Base-by-base conservation (phyloP, 169 alveolate species). In the Eimeria nieschulzi region DNA sequence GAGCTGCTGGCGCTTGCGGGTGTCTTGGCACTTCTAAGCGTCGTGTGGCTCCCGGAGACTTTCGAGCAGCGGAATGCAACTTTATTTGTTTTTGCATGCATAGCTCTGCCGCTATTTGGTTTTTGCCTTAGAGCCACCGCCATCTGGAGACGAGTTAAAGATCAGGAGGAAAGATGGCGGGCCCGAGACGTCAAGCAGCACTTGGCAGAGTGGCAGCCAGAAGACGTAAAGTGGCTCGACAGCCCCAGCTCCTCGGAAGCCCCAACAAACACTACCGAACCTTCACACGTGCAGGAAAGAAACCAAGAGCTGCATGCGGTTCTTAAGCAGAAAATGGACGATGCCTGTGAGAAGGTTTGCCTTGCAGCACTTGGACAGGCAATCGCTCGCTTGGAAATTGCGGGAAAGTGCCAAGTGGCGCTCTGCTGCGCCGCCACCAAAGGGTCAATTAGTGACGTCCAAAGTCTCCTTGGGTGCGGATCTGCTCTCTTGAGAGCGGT, bases 181-280 rank as follows among this genome's bases (percentile, higher is more conserved):
- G 64, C 15, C 25, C 83, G 10, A 23, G 21, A 46, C 39, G 46
- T 73, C 64, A 12, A 39, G 23, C 64, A 33, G 33, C 64, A 12
- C 51, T 19, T 73, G 83, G 26, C 19, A 63, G 64, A 73, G 25
- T 73, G 83, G 83, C 59, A 51, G 0, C 83, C 83, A 7, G 56
- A 73, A 73, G 83, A 73, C 83, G 19, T 73, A 8, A 73, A 17
- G 63, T 73, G 83, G 83, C 83, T 73, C 17, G 83, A 73, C 51
- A 51, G 83, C 64, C 83, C 66, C 15, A 5, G 19, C 26, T 56
- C 39, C 15, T 56, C 64, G 39, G 83, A 15, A 0, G 59, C 64
- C 23, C 83, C 83, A 8, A n/a, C 19, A 63, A 13, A 51, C 39
- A 26, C 64, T 53, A 10, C 66, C 21, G 66, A 17, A 17, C 66